Evolutionary conservation across 345 rosid genomes (phyloP).

Genomic region (Gossypioides kirkii): DNA sequence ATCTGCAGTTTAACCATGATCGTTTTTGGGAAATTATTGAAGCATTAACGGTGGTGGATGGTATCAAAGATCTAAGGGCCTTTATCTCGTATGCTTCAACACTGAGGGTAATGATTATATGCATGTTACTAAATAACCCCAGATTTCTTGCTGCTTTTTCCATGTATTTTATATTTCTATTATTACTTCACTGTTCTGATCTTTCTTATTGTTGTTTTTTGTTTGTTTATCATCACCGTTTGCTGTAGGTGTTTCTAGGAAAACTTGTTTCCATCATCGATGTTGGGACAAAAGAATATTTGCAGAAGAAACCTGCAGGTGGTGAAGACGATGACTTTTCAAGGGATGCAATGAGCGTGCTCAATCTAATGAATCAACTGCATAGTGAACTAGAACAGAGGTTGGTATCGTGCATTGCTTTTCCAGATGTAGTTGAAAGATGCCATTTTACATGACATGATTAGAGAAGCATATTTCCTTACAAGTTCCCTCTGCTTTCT

Average conservation of each 20-base stretch:
- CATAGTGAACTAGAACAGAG: no score
- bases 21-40: slow-evolving; percentile 17
- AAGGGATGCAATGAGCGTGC: no score
- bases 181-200: neutral
- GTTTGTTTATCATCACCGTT: neutral
- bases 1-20: neutral
- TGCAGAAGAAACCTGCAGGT: neutral
- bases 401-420: no score
- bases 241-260: neutral
- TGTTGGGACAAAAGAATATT: neutral
- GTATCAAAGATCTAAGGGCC: neutral
- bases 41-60: neutral
- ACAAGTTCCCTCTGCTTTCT: neutral
- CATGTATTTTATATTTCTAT: no score
- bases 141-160: neutral
- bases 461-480: neutral
- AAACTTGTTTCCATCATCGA: neutral
- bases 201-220: neutral
- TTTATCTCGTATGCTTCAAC: neutral
- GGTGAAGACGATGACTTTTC: neutral
- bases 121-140: neutral
- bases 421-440: no score
- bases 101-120: slow-evolving; percentile 6
- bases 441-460: no score
- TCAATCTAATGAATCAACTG: no score